These are phyloP conservation scores for Ascochyta clinopodiicola DNA, from an alignment of 2,329 filamentous ascomycete genomes.

Conservation along the genomic window DNA sequence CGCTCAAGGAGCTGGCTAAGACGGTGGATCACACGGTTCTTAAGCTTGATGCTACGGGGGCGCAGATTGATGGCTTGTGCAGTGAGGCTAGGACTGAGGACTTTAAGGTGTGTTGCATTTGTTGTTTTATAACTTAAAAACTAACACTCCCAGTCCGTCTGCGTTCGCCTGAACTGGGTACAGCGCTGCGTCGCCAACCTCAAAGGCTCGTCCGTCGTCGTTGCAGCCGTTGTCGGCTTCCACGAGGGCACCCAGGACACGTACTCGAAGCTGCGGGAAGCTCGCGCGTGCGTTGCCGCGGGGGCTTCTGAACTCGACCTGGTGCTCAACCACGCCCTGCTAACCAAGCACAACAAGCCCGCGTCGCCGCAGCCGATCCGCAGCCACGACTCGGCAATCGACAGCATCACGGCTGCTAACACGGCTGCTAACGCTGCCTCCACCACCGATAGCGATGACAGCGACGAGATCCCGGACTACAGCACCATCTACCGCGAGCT, in stretches of 20 bases:
- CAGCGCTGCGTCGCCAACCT: conserved; percentile 57
- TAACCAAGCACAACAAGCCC: conserved; percentile 46
- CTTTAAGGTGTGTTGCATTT: conserved; percentile 50
- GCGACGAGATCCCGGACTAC: conserved; percentile 50
- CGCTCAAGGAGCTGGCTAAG: conserved; percentile 41
- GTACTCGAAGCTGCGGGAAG: conserved; percentile 59
- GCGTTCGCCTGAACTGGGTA: conserved; percentile 63
- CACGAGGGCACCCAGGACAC: conserved; percentile 64
- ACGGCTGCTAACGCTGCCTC: conserved; percentile 33
- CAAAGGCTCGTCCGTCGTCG: conserved; percentile 55
- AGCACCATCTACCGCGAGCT: conserved; percentile 61
- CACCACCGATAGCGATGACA: conserved; percentile 21
- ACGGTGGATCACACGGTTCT: conserved; percentile 59
- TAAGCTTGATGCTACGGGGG: conserved; percentile 55
- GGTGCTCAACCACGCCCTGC: conserved; percentile 62
- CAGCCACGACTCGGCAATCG: conserved; percentile 38
- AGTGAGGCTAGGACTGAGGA: conserved; percentile 58
- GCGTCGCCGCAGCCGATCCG: conserved; percentile 10
- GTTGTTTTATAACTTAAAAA: neutral
- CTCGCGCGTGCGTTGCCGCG: conserved; percentile 54
- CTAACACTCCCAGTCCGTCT: conserved; percentile 58
- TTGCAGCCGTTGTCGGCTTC: conserved; percentile 66
- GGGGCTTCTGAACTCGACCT: conserved; percentile 66
- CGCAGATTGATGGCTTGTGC: conserved; percentile 62
- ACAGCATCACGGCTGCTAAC: conserved; percentile 45